Base-by-base conservation (phyloP, 441 rosid genomes). In the Populus hybrid region DNA sequence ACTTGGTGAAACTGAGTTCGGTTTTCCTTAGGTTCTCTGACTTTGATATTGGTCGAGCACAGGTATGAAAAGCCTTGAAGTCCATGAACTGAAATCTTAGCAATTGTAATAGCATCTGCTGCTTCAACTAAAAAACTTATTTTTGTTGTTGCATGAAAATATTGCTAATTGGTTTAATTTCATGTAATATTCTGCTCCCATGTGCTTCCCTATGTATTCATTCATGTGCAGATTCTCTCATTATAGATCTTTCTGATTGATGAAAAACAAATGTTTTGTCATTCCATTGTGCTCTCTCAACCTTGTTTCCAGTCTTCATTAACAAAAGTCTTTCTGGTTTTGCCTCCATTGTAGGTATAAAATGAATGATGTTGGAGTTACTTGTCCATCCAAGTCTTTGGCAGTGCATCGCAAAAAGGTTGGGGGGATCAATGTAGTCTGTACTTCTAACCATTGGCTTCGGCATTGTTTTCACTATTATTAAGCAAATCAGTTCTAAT, bases 351-450 rank as follows among this genome's bases (percentile, higher is more conserved):
- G 73, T 74, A 93, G 95, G 87, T 76, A 80, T 61, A 78, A 69
- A 76, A 74, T 24, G 68, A 73, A 31, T 65, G 81, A 75, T 45
- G 83, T 72, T 67, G 73, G 73, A 70, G 82, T 35, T 78, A 20
- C 21, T 21, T 70, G 40, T 65, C 66, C 42, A 76, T 65, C 77
- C 74, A 89, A 84, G 77, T 74, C 87, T 36, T 80, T 73, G 64
- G 63, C 78, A 45, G 31, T 61, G 65, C 83, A 89, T 70, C 71
- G 40, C 69, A 84, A 75, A 83, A 88, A 83, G 92, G 94, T 91
- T 10, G 61, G 78, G 63, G 38, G 38, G 20, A 35, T 67, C 35
- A 64, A n/a, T 76, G 35, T 6, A 42, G 3, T 74, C 10, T 35
- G 28, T 11, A 69, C 68, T 74, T 67, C 36, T 56, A 28, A 24